These are phyloP conservation scores for Detonula confervacea DNA, from an alignment of 352 stramenopile genomes.

Conservation along the genomic window DNA sequence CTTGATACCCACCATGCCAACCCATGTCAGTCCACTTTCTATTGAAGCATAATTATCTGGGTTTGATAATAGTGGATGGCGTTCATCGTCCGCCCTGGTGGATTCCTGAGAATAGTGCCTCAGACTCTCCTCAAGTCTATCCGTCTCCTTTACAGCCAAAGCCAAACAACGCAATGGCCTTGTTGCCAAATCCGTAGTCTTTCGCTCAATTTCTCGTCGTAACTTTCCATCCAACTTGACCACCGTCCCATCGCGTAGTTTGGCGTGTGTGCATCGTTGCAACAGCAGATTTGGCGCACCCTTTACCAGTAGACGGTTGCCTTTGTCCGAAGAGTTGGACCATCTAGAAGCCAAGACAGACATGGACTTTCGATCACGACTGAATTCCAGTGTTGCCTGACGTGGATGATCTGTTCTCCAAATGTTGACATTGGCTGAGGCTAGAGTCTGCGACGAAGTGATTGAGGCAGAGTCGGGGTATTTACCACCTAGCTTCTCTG, in stretches of 20 bases:
- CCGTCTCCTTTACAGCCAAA: conserved; percentile 92
- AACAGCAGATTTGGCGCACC: conserved; percentile 97
- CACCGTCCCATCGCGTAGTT: conserved; percentile 91
- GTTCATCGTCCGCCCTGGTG: conserved; percentile 34
- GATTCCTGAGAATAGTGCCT: conserved; percentile 40
- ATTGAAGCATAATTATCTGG: conserved; percentile 90
- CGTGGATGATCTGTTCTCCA: conserved; percentile 89
- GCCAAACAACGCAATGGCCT: conserved; percentile 95
- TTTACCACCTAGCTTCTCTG: conserved; percentile 95
- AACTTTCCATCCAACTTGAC: conserved; percentile 91
- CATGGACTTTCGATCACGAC: conserved; percentile 98
- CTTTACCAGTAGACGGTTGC: conserved; percentile 98
- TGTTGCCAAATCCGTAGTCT: conserved; percentile 91
- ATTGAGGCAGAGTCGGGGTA: conserved; percentile 10
- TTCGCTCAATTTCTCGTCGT: conserved; percentile 88
- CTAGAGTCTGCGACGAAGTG: conserved; percentile 32
- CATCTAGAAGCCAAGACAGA: conserved; percentile 89
- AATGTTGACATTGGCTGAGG: conserved; percentile 80
- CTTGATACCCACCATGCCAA: conserved; percentile 97
- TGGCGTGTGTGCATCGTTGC: conserved; percentile 93
- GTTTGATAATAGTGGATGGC: conserved; percentile 82
- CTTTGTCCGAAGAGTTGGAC: conserved; percentile 29
- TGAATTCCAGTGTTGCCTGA: conserved; percentile 94
- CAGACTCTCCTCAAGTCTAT: conserved; percentile 87
- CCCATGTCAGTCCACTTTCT: conserved; percentile 96